phyloP scores from a whole-genome alignment of 352 stramenopile species.

The Lagenidium giganteum region DNA sequence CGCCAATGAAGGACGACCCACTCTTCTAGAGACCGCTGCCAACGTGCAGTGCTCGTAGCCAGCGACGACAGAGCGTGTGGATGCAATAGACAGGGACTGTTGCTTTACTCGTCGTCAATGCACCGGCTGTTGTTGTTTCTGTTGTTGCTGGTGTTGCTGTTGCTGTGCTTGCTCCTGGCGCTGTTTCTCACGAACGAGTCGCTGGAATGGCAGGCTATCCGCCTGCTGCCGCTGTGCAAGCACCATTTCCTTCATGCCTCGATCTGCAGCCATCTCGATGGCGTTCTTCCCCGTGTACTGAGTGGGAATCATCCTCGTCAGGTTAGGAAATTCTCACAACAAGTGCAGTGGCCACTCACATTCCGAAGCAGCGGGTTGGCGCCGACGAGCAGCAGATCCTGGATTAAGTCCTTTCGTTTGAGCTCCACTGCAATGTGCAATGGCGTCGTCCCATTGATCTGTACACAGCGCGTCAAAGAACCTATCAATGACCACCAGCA shows the following conservation, averaged over 20 bases:
- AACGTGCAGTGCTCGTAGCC: not conserved
- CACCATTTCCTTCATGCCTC: constrained; percentile 19
- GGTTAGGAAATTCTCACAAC: not conserved
- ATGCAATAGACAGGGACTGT: too few species aligned
- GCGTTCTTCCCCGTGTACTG: constrained; percentile 47
- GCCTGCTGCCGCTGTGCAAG: constrained; percentile 27
- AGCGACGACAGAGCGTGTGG: too few species aligned
- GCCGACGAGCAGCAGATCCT: constrained; percentile 50
- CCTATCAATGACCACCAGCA: not conserved
- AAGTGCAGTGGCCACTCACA: constrained; percentile 14
- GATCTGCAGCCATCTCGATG: constrained; percentile 28
- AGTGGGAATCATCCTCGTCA: not conserved
- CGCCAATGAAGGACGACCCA: constrained; percentile 76
- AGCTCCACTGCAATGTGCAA: constrained; percentile 47
- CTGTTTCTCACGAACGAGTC: constrained; percentile 17
- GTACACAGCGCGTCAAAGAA: not conserved
- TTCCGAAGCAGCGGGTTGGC: constrained; percentile 55
- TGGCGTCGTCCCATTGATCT: constrained; percentile 62
- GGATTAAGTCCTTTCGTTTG: constrained; percentile 44
- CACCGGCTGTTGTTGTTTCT: not conserved
- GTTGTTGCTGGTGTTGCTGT: constrained; percentile 3
- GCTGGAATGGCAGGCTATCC: constrained; percentile 21
- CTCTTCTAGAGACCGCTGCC: constrained; percentile 42
- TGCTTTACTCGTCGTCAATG: too few species aligned
- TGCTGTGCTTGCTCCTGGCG: constrained; percentile 10